These are phyloP conservation scores for Albugo laibachii DNA, from an alignment of 352 stramenopile genomes.

Conservation along the genomic window DNA sequence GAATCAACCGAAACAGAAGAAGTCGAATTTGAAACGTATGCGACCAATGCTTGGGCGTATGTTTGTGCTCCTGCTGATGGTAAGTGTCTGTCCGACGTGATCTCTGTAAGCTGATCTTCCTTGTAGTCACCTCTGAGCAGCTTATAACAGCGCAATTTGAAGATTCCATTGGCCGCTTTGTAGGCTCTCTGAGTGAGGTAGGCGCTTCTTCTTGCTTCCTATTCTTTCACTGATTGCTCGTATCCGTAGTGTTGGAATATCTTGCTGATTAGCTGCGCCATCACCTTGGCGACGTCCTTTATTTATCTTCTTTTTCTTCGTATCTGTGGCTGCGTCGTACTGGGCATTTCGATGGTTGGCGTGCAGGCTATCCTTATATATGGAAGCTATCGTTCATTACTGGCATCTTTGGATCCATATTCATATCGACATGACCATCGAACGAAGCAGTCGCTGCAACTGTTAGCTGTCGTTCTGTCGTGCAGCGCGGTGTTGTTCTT, in stretches of 20 bases:
- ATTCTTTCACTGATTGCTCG: background rate
- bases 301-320: slow-evolving; percentile 49
- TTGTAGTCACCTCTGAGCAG: slow-evolving; percentile 20
- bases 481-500: slow-evolving; percentile 46
- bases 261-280: slow-evolving; percentile 31
- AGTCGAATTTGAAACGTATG: slow-evolving; percentile 46
- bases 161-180: slow-evolving; percentile 47
- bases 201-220: background rate
- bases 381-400: slow-evolving; percentile 33
- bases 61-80: slow-evolving; percentile 37
- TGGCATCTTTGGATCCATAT: slow-evolving; percentile 22
- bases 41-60: slow-evolving; percentile 41
- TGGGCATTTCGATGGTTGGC: slow-evolving; percentile 37
- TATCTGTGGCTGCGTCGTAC: slow-evolving; percentile 49
- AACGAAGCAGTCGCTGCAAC: slow-evolving; percentile 48
- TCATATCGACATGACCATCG: slow-evolving; percentile 34
- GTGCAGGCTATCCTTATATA: slow-evolving; percentile 45
- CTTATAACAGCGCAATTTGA: slow-evolving; percentile 51
- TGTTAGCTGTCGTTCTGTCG: slow-evolving; percentile 28
- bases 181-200: slow-evolving; percentile 56
- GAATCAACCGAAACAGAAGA: slow-evolving; percentile 7
- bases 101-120: background rate
- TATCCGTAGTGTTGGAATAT: slow-evolving; percentile 36
- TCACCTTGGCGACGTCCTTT: slow-evolving; percentile 29
- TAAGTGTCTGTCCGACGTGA: slow-evolving; percentile 4